A percentile compares a stretch with the other conserved stretches of the same genome.
Evolutionary conservation across 2,329 filamentous ascomycete genomes (phyloP).

Genomic region (Clonostachys rhizophaga): DNA sequence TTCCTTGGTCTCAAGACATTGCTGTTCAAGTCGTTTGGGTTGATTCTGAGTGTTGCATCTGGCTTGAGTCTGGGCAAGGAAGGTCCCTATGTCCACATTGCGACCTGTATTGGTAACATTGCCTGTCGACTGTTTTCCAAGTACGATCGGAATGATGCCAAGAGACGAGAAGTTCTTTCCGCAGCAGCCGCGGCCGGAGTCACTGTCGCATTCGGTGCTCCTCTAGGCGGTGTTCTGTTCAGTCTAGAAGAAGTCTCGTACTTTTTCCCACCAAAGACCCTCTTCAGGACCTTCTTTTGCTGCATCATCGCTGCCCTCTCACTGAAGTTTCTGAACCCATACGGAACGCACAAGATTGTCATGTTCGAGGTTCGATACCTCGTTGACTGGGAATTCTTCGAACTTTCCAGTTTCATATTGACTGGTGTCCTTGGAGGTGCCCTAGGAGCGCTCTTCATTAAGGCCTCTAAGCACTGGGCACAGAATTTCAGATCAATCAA

Average conservation of each 20-base stretch:
- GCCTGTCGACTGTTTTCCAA: conserved; percentile 90
- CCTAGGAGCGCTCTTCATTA: conserved; percentile 90
- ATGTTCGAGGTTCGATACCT: conserved; percentile 91
- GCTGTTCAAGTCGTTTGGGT: conserved; percentile 74
- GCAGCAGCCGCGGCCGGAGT: conserved; percentile 89
- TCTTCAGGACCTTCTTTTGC: conserved; percentile 97
- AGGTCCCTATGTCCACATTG: conserved; percentile 94
- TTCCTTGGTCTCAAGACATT: conserved; percentile 88
- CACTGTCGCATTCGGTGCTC: conserved; percentile 90
- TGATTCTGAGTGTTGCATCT: conserved; percentile 87
- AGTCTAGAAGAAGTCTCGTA: conserved; percentile 94
- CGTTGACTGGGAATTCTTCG: conserved; percentile 90
- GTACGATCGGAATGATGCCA: conserved; percentile 91
- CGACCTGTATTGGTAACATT: conserved; percentile 92
- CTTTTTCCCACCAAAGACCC: conserved; percentile 94
- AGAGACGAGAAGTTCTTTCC: conserved; percentile 88
- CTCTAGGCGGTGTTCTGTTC: conserved; percentile 82
- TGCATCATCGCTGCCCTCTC: conserved; percentile 90
- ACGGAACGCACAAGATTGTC: conserved; percentile 94
- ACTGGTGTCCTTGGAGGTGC: conserved; percentile 82
- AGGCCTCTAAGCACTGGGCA: conserved; percentile 88
- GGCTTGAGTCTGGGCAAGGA: conserved; percentile 94
- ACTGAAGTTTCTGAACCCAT: conserved; percentile 92
- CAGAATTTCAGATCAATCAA: conserved; percentile 78
- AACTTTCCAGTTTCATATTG: conserved; percentile 79